Conservation (phyloP, 192 early-diverging fungal species). For the Diversispora epigaea region DNA sequence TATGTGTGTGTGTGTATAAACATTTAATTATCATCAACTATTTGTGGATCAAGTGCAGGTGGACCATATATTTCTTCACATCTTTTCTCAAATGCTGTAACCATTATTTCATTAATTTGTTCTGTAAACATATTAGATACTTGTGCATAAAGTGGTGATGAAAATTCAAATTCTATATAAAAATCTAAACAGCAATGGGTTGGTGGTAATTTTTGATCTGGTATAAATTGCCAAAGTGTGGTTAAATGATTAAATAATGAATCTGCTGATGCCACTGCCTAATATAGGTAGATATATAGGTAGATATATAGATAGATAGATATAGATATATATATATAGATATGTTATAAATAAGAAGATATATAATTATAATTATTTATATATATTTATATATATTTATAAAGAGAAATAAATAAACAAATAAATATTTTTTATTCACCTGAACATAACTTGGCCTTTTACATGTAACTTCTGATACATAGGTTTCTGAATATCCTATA, state of each 20-base stretch:
- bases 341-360: too few relatives aligned
- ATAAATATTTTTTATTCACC: slow-evolving; percentile 40
- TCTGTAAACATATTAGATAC: slow-evolving; percentile 78
- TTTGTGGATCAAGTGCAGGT: background rate
- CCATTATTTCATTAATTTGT: slow-evolving; percentile 69
- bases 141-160: slow-evolving; percentile 75
- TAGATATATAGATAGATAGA: background rate
- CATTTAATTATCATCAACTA: background rate
- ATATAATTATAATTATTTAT: too few relatives aligned
- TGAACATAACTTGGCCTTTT: slow-evolving; percentile 61
- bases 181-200: slow-evolving; percentile 69
- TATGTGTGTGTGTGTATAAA: too few relatives aligned
- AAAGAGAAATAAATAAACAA: background rate
- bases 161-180: slow-evolving; percentile 79
- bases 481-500: slow-evolving; percentile 71
- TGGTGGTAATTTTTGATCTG: slow-evolving; percentile 42
- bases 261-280: slow-evolving; percentile 61
- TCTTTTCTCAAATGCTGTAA: slow-evolving; percentile 66
- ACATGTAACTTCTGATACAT: slow-evolving; percentile 74
- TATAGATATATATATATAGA: background rate
- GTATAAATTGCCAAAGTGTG: slow-evolving; percentile 68
- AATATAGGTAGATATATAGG: background rate
- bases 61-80: slow-evolving; percentile 54
- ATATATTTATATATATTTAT: slow-evolving; percentile 15
- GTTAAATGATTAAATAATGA: slow-evolving; percentile 64